Evolutionary conservation across 495 filamentous ascomycete genomes (phyloP).

Genomic region (Penicillium maclennaniae): DNA sequence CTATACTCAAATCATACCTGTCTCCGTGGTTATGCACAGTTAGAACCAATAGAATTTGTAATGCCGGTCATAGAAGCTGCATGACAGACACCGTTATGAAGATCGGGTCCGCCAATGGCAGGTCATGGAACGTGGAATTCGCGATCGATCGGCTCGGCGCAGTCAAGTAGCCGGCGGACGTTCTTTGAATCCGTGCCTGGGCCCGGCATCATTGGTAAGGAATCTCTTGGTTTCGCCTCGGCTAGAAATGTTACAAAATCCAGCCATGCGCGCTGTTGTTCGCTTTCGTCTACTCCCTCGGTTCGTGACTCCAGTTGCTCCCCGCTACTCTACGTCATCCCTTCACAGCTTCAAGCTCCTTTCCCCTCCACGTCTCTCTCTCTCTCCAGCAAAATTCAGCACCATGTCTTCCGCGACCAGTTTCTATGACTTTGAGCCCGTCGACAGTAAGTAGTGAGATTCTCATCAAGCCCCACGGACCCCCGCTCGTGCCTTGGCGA

Average conservation of each 20-base stretch:
- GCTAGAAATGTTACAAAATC: constrained; percentile 12
- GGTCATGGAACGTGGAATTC: not conserved
- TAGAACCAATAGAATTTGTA: not conserved
- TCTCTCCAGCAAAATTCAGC: constrained; percentile 13
- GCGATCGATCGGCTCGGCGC: constrained; percentile 3
- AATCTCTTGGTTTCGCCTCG: constrained; percentile 5
- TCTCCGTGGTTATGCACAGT: not conserved
- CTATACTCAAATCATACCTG: not conserved
- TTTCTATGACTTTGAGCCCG: constrained; percentile 89
- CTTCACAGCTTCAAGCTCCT: not conserved
- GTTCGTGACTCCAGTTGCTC: not conserved
- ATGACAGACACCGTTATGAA: not conserved
- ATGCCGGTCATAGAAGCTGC: not conserved
- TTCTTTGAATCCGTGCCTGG: constrained; percentile 10
- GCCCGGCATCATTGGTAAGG: constrained; percentile 16
- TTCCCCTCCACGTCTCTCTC: not conserved
- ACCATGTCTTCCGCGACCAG: constrained; percentile 84
- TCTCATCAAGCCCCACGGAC: not conserved
- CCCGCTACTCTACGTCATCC: constrained; percentile 14
- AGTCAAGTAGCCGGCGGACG: constrained; percentile 1
- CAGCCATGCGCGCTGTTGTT: constrained; percentile 6
- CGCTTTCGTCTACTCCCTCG: not conserved
- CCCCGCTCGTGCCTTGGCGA: not conserved
- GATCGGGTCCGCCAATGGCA: not conserved
- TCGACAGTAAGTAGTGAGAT: constrained; percentile 63